Evolutionary conservation across 345 rosid species (phyloP), one percentile per base, ranked within the genome.

Genomic region (Eucalyptus brandiana): DNA sequence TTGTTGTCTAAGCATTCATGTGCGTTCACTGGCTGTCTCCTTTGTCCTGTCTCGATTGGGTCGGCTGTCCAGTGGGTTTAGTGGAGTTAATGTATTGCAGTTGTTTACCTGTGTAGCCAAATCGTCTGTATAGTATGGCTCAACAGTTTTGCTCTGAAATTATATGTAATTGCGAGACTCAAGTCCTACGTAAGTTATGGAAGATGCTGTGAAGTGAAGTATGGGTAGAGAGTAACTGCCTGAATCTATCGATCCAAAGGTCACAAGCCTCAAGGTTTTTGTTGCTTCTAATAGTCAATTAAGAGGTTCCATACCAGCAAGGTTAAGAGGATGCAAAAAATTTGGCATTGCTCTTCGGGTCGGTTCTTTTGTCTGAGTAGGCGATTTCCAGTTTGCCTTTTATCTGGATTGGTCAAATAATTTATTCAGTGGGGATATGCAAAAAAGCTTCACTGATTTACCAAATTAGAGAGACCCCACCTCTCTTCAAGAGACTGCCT

Each of bases 391-490:
- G 5, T 40, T 40, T 49, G 91, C 91, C 24, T 88, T 90, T 88
- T 93, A 92, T 88, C 12, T 92, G 86, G 91, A 92, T 92, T 80
- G 88, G 47, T 92, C 93, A 6, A 88, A 88, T 85, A 93, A 92
- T 86, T 92, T 92, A 18, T 91, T 93, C 80, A 67, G 86, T 4
- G 56, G 93, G 93, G 91, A 89, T 62, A 91, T 93, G 42, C 88
- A 89, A 30, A 65, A 86, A 88, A 83, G 90, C 67, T 86, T 92
- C 56, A 91, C 90, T 34, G 53, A 88, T 86, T 34, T 92, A 34
- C 90, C 37, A 24, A 72, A 26, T 34, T 87, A 91, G 45, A 87
- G 67, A 21, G 47, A 50, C 58, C 26, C 3, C 86, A 87, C 45
- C 17, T 62, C 10, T 45, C 89, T 26, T 26, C 88, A 81, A 80